Evolutionary conservation across 768 basidiomycete species (phyloP).

Genomic region (Termitomyces sp.): DNA sequence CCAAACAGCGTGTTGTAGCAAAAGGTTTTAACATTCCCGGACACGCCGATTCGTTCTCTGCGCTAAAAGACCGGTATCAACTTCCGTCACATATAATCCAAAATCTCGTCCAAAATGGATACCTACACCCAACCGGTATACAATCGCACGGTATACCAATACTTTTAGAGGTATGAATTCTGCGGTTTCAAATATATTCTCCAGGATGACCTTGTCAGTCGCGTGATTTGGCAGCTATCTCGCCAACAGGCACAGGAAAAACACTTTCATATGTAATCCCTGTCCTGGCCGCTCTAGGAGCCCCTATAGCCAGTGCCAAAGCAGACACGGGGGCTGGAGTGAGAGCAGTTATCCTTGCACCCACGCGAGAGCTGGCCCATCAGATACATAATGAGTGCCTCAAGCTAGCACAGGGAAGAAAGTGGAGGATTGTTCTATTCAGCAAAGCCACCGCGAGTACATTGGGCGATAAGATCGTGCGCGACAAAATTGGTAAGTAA

Average conservation of each 20-base stretch:
- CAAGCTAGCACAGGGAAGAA: constrained; percentile 74
- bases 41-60: constrained; percentile 52
- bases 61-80: constrained; percentile 49
- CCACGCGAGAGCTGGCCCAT: constrained; percentile 92
- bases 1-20: constrained; percentile 60
- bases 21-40: constrained; percentile 71
- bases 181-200: background rate
- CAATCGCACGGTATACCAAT: constrained; percentile 80
- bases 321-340: constrained; percentile 48
- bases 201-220: constrained; percentile 31
- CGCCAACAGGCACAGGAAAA: constrained; percentile 97
- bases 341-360: constrained; percentile 78
- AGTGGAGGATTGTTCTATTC: constrained; percentile 78
- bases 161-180: constrained; percentile 57
- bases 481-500: constrained; percentile 68
- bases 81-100: constrained; percentile 54
- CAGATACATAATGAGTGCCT: constrained; percentile 92
- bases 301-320: constrained; percentile 47
- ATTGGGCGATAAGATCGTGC: constrained; percentile 61
- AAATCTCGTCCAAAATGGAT: constrained; percentile 59
- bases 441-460: constrained; percentile 88
- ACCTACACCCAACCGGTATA: constrained; percentile 69
- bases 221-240: constrained; percentile 88
- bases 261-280: constrained; percentile 91
- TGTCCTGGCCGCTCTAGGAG: constrained; percentile 53